Percentiles rank a stretch among this genome's conserved stretches.
phyloP scores from a whole-genome alignment of 768 basidiomycete species.

The Russula dissimulans region DNA sequence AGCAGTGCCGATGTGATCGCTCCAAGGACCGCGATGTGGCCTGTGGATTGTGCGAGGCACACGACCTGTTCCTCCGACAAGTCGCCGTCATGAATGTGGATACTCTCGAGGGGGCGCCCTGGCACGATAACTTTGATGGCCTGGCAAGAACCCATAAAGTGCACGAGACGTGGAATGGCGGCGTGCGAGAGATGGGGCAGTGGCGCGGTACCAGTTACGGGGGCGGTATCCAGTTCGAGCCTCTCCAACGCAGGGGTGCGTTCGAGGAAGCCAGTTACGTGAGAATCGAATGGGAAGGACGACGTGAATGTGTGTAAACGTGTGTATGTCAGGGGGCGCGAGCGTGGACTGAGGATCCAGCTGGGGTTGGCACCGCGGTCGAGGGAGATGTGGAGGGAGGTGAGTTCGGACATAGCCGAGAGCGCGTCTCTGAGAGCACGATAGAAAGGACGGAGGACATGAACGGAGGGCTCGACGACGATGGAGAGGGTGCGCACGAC shows the following conservation, averaged over 20 bases:
- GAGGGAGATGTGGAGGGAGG: conserved; percentile 43
- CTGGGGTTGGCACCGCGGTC: conserved; percentile 34
- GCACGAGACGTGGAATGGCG: conserved; percentile 37
- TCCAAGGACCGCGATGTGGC: conserved; percentile 45
- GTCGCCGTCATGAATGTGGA: conserved; percentile 54
- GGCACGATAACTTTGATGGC: conserved; percentile 50
- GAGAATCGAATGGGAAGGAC: conserved; percentile 51
- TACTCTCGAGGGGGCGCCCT: conserved; percentile 53
- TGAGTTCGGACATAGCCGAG: conserved; percentile 50
- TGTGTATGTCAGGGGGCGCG: conserved; percentile 30
- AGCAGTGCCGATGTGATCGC: conserved; percentile 52
- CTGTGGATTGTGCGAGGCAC: conserved; percentile 41
- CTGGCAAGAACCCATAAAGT: conserved; percentile 53
- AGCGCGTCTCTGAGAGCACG: conserved; percentile 43
- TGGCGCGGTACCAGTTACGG: conserved; percentile 19
- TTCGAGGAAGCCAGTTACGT: conserved; percentile 51
- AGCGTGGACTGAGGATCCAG: conserved; percentile 39
- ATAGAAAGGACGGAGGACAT: conserved; percentile 41
- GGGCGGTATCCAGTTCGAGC: conserved; percentile 43
- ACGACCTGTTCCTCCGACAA: conserved; percentile 48
- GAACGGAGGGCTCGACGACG: conserved; percentile 35
- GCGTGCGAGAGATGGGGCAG: conserved; percentile 24
- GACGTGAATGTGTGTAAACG: conserved; percentile 47
- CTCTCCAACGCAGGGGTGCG: conserved; percentile 45
- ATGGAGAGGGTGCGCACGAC: conserved; percentile 56